Percentiles rank a stretch among this genome's conserved stretches.
These are phyloP conservation scores for Fomitopsis betulina DNA, from an alignment of 1,284 basidiomycete genomes.

Conservation along the genomic window DNA sequence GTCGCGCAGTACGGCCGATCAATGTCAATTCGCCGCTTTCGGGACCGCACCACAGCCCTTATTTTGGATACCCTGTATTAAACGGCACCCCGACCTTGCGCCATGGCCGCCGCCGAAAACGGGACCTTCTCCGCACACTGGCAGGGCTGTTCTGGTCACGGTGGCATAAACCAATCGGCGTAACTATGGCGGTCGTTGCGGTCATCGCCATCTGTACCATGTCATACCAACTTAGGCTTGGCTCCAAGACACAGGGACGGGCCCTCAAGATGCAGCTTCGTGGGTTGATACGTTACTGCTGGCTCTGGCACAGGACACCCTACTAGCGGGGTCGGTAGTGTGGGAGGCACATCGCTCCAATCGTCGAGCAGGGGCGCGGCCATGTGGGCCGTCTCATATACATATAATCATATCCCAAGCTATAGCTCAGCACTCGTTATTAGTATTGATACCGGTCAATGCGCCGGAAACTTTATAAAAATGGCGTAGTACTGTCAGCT, in stretches of 20 bases:
- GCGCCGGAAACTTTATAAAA: not conserved
- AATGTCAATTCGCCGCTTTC: conserved; percentile 22
- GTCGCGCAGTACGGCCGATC: not conserved
- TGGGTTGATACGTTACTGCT: not conserved
- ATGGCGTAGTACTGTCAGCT: not conserved
- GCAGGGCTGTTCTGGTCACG: conserved; percentile 60
- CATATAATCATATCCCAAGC: not conserved
- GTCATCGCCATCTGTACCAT: conserved; percentile 1
- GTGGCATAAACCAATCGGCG: conserved; percentile 44
- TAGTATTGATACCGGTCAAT: not conserved
- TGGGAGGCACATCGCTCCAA: no score
- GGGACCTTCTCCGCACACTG: conserved; percentile 67
- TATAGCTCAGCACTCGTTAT: no score
- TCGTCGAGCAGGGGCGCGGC: not conserved
- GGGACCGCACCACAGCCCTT: conserved; percentile 67
- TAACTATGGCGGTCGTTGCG: conserved; percentile 17
- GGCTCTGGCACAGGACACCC: not conserved
- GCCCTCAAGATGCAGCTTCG: not conserved
- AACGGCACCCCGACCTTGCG: conserved; percentile 33
- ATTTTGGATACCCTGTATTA: conserved; percentile 75
- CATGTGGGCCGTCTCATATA: not conserved
- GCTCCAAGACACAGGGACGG: not conserved
- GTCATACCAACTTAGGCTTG: not conserved
- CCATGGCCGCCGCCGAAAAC: conserved; percentile 62
- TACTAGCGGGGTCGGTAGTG: not conserved